Percentiles rank a stretch among this genome's conserved stretches.
These are phyloP conservation scores for Chlorella vulgaris DNA, from an alignment of 139 green algal species.

Conservation along the genomic window DNA sequence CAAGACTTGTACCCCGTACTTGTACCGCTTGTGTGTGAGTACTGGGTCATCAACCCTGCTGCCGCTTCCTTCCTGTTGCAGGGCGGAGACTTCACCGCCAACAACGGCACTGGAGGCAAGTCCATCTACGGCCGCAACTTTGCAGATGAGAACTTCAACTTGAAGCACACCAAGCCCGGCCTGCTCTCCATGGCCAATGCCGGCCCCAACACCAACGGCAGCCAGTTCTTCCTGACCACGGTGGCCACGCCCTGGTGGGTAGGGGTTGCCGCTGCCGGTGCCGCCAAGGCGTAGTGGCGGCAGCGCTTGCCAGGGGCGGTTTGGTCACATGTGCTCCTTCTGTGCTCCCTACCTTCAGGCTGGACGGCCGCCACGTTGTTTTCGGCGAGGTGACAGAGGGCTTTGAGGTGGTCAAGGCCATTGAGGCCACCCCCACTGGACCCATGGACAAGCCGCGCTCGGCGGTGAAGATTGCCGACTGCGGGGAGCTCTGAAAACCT, in stretches of 20 bases:
- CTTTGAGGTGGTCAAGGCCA: conserved; percentile 55
- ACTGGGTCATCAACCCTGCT: neutral
- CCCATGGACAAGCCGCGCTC: conserved; percentile 39
- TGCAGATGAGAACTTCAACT: conserved; percentile 37
- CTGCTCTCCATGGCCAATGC: conserved; percentile 93
- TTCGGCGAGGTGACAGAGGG: conserved; percentile 87
- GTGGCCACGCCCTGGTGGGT: conserved; percentile 84
- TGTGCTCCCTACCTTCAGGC: too few species aligned
- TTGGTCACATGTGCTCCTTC: too few species aligned
- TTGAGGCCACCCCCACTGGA: conserved; percentile 51
- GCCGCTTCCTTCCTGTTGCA: neutral
- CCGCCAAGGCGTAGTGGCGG: neutral
- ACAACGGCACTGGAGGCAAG: conserved; percentile 79
- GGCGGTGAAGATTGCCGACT: neutral
- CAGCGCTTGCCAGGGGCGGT: neutral
- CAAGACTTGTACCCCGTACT: neutral
- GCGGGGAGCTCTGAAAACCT: neutral
- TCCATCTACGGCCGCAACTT: conserved; percentile 79
- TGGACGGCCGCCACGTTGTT: conserved; percentile 75
- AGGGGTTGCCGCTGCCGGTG: neutral
- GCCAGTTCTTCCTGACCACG: conserved; percentile 92
- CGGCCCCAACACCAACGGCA: conserved; percentile 79
- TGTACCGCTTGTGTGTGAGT: neutral
- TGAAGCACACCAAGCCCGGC: conserved; percentile 67
- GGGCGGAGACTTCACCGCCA: conserved; percentile 62